phyloP scores from a whole-genome alignment of 225 moss, liverwort and hornwort genomes.

The Ulota crispa region DNA sequence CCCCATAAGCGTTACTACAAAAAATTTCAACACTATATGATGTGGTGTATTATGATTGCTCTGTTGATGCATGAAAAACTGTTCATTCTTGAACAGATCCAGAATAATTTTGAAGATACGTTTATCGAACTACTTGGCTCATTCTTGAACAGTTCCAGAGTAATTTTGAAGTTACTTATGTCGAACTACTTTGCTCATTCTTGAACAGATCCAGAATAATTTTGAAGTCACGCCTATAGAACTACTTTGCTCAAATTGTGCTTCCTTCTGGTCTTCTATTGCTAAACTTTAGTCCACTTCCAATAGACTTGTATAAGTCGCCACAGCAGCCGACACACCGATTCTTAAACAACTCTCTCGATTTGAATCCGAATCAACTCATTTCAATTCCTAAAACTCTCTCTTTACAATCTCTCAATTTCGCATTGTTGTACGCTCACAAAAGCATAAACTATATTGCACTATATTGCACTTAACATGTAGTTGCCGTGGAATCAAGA shows the following conservation, averaged over 20 bases:
- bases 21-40: background rate
- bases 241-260: background rate
- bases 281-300: background rate
- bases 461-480: too few species aligned
- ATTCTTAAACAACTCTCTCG: background rate
- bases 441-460: background rate
- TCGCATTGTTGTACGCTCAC: background rate
- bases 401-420: accelerated
- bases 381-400: background rate
- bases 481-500: background rate
- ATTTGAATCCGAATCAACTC: background rate
- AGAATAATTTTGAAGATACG: accelerated
- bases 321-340: too few species aligned
- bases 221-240: accelerated
- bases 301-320: background rate
- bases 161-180: accelerated
- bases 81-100: accelerated
- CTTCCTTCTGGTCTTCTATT: background rate
- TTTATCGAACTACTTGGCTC: too few species aligned
- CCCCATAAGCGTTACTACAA: accelerated
- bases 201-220: background rate
- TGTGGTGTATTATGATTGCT: background rate
- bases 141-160: accelerated
- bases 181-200: accelerated
- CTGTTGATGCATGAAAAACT: background rate